Conservation (phyloP, 176 grass and related monocot genomes). For the Aegilops umbellulata region DNA sequence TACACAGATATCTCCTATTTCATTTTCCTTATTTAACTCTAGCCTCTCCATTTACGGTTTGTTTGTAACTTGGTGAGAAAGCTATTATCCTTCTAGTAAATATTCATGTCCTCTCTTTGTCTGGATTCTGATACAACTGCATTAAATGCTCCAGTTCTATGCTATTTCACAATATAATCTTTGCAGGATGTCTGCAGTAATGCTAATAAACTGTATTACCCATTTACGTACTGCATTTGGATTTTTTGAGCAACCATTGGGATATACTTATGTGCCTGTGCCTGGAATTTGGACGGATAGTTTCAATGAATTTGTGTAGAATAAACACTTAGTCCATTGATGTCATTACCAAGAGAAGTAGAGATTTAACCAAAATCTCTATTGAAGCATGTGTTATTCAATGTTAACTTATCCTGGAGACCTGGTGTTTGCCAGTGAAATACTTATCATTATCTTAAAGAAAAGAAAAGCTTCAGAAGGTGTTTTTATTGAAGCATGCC, state of each 20-base stretch:
- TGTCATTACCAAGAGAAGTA: neutral
- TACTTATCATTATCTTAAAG: neutral
- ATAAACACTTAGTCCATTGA: neutral
- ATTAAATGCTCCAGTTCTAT: neutral
- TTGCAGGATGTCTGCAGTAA: neutral
- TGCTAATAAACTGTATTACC: neutral
- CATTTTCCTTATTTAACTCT: neutral
- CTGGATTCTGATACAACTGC: neutral
- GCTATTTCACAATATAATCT: neutral
- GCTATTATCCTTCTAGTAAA: neutral
- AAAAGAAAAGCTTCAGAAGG: neutral
- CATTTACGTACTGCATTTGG: neutral
- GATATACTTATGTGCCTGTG: neutral
- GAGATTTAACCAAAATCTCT: neutral
- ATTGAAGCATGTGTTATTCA: neutral
- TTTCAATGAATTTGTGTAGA: neutral
- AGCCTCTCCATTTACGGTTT: neutral
- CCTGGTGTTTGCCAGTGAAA: neutral
- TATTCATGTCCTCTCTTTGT: neutral
- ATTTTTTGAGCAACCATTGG: neutral
- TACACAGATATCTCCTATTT: slow-evolving; percentile 26
- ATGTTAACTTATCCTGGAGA: neutral
- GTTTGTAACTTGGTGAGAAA: slow-evolving; percentile 23
- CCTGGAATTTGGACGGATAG: neutral
- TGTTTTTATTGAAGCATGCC: neutral